A percentile compares a stretch with the other conserved stretches of the same genome.
These are phyloP conservation scores for Fusarium tuaranense DNA, from an alignment of 2,329 filamentous ascomycete genomes.

Conservation along the genomic window DNA sequence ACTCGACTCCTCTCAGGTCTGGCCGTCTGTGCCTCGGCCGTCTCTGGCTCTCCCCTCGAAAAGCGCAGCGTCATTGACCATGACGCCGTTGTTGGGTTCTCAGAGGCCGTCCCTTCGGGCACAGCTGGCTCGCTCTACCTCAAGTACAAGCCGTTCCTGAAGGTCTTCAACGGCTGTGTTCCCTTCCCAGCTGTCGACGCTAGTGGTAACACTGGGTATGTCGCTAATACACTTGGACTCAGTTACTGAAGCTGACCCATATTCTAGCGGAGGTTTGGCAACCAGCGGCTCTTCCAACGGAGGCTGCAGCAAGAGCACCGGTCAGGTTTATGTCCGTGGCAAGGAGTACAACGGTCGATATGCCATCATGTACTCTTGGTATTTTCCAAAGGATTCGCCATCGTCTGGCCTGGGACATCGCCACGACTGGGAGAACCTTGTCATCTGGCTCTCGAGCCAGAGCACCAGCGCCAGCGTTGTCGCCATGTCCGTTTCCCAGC, in stretches of 20 bases:
- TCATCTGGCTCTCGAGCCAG: slow-evolving; percentile 44
- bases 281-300: slow-evolving; percentile 46
- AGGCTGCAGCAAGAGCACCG: slow-evolving; percentile 50
- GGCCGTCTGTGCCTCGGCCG: slow-evolving; percentile 26
- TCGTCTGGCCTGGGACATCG: slow-evolving; percentile 45
- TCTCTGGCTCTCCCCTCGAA: slow-evolving; percentile 41
- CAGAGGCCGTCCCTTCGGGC: slow-evolving; percentile 46
- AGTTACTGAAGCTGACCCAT: neutral
- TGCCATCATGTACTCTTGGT: slow-evolving; percentile 60
- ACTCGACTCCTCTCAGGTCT: slow-evolving; percentile 35
- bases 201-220: slow-evolving; percentile 61
- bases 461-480: slow-evolving; percentile 43
- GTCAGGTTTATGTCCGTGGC: slow-evolving; percentile 55
- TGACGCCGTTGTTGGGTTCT: slow-evolving; percentile 49
- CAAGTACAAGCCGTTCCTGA: slow-evolving; percentile 52
- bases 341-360: slow-evolving; percentile 47
- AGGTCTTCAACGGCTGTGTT: slow-evolving; percentile 70
- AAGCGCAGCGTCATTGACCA: slow-evolving; percentile 47
- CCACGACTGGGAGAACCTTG: slow-evolving; percentile 44
- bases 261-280: slow-evolving; percentile 49
- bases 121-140: slow-evolving; percentile 45
- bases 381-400: slow-evolving; percentile 58
- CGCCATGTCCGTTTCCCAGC: slow-evolving; percentile 52
- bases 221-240: neutral
- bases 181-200: slow-evolving; percentile 72